A percentile compares a stretch with the other conserved stretches of the same genome.
Evolutionary conservation across 768 basidiomycete species (phyloP).

Genomic region (Daedalea quercina): DNA sequence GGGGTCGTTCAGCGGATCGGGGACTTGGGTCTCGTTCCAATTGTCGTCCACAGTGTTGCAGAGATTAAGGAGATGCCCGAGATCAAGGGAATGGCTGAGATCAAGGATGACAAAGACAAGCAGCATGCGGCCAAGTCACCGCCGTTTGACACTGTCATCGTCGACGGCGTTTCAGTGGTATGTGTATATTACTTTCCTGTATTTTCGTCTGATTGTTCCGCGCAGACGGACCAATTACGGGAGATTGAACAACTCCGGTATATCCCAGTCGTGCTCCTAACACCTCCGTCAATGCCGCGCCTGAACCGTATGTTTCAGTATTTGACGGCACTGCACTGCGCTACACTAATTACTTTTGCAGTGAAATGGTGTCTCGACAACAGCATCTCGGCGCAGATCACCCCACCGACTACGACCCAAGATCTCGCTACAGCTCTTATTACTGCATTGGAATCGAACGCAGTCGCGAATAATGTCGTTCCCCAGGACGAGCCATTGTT

Average conservation of each 20-base stretch:
- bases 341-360: constrained; percentile 25
- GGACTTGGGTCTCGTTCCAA: constrained; percentile 71
- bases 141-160: constrained; percentile 92
- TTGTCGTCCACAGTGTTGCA: constrained; percentile 73
- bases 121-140: constrained; percentile 77
- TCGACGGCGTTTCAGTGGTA: constrained; percentile 83
- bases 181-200: constrained; percentile 26
- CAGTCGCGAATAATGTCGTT: constrained; percentile 79
- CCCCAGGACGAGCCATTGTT: constrained; percentile 85
- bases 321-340: constrained; percentile 8
- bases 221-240: constrained; percentile 80
- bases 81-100: too few species aligned
- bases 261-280: constrained; percentile 90
- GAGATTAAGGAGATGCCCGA: constrained; percentile 80
- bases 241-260: constrained; percentile 94
- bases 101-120: too few species aligned
- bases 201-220: background rate
- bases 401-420: constrained; percentile 80
- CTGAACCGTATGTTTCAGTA: constrained; percentile 56
- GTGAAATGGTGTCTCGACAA: constrained; percentile 98
- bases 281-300: constrained; percentile 63
- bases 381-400: constrained; percentile 92
- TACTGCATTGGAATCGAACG: constrained; percentile 91
- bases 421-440: constrained; percentile 91
- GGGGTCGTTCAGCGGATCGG: constrained; percentile 71